Evolutionary conservation across 257 asterid genomes (phyloP).

Genomic region (Ocimum tenuiflorum): DNA sequence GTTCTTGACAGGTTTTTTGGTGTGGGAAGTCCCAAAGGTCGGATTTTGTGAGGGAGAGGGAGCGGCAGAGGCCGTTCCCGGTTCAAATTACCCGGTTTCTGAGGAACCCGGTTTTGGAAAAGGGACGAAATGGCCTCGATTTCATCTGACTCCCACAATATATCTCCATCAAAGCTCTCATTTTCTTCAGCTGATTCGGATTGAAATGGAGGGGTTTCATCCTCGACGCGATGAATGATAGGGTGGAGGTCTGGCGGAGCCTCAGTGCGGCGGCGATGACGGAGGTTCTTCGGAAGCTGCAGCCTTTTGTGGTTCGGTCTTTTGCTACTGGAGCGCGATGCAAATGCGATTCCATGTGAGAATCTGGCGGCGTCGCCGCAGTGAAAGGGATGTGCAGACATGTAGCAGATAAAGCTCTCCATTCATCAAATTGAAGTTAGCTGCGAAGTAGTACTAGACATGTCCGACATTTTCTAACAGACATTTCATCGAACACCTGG

Average conservation of each 20-base stretch:
- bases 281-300: constrained; percentile 56
- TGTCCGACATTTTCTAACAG: constrained; percentile 10
- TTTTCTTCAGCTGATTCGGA: constrained; percentile 12
- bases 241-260: constrained; percentile 45
- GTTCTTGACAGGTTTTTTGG: constrained; percentile 43
- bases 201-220: constrained; percentile 6
- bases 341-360: constrained; percentile 16
- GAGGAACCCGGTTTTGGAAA: constrained; percentile 68
- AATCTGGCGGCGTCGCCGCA: constrained; percentile 12
- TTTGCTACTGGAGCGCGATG: constrained; percentile 25
- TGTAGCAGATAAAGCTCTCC: constrained; percentile 26
- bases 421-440: constrained; percentile 21
- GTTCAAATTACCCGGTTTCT: constrained; percentile 61
- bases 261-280: constrained; percentile 51
- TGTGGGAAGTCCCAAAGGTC: constrained; percentile 62
- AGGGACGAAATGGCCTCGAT: constrained; percentile 80
- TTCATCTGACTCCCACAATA: constrained; percentile 64
- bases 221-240: constrained; percentile 17
- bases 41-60: constrained; percentile 59
- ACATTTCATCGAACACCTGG: constrained; percentile 41
- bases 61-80: constrained; percentile 64
- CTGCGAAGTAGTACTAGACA: background rate
- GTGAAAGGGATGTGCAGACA: constrained; percentile 10
- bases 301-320: constrained; percentile 23
- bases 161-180: constrained; percentile 21